Base-by-base conservation (phyloP, 129 eudicot species). In the Artemisia annua region DNA sequence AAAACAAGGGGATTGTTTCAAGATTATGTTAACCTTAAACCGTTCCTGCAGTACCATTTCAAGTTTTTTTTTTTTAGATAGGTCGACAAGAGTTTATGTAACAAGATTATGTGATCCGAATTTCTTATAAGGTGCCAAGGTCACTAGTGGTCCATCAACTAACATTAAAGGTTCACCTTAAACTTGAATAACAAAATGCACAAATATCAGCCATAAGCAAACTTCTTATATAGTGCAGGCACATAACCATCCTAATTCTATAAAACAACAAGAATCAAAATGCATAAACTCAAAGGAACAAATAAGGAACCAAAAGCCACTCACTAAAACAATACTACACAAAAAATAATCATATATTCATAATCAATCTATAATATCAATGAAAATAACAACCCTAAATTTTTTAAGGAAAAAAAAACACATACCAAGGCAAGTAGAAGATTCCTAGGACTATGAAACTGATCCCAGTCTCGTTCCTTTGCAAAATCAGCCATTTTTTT, bases 361-460 rank as follows among this genome's bases (percentile, higher is more conserved):
- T 4, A 32, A 5, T 5, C 43, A 32, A 32, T 32, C 5, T 10
- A 7, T 22, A 22, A 26, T 26, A 60, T 32, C 10, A 15, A 35
- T n/a, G 50, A n/a, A 63, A 30, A 63, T 28, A 62, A 32, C 1
- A 35, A 15, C 16, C 4, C 6, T 32, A 63, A 39, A 24, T 24
- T 24, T 24, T 24, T 24, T 24, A 24, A 1, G 26, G 1, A 24
- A 32, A 13, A 11, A 32, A 14, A 6, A 5, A 17, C n/a, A 19
- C 0, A 17, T 82, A 89, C 96, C 92, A 89, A 75, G 17, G 96
- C 96, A 32, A 89, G 83, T 32, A 89, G 90, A 32, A 89, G 92
- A 73, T 89, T 89, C 79, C 96, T 76, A 0, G 96, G 96, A 80
- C 70, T 87, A 48, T 89, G 92, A 78, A 80, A 89, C 74, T 73